Percentiles rank a stretch among this genome's conserved stretches.
Evolutionary conservation across 176 grass and related monocot genomes (phyloP).

Genomic region (Carex parvula): DNA sequence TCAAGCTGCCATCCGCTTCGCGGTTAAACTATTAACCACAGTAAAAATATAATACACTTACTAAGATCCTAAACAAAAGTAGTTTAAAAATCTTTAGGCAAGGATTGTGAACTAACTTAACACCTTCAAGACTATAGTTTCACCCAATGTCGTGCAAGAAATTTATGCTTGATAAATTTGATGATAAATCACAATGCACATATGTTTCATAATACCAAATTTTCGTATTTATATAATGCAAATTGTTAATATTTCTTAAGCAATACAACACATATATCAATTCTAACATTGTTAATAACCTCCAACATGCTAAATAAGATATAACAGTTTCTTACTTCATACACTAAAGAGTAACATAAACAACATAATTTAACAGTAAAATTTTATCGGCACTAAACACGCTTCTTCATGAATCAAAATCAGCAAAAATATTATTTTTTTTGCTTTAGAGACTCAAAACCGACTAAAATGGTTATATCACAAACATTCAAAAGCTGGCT

Average conservation of each 20-base stretch:
- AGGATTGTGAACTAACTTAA: neutral
- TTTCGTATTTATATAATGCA: neutral
- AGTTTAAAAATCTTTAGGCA: slow-evolving; percentile 1
- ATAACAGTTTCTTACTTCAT: neutral
- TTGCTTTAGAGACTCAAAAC: neutral
- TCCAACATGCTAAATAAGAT: neutral
- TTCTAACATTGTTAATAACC: neutral
- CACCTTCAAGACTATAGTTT: neutral
- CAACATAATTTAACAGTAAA: neutral
- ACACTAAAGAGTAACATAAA: neutral
- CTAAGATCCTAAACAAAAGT: neutral
- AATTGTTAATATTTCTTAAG: neutral
- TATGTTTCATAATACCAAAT: neutral
- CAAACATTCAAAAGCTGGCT: neutral
- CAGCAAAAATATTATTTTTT: neutral
- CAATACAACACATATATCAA: neutral
- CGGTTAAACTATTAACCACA: slow-evolving; percentile 69
- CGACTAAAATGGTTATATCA: neutral
- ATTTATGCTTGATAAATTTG: neutral
- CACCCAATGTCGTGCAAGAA: neutral
- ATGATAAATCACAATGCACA: neutral
- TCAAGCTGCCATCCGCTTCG: slow-evolving; percentile 70
- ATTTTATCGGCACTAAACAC: neutral
- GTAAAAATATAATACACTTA: neutral
- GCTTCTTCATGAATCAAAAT: neutral